Conservation (phyloP, 495 filamentous ascomycete genomes). For the Aspergillus biplanus region DNA sequence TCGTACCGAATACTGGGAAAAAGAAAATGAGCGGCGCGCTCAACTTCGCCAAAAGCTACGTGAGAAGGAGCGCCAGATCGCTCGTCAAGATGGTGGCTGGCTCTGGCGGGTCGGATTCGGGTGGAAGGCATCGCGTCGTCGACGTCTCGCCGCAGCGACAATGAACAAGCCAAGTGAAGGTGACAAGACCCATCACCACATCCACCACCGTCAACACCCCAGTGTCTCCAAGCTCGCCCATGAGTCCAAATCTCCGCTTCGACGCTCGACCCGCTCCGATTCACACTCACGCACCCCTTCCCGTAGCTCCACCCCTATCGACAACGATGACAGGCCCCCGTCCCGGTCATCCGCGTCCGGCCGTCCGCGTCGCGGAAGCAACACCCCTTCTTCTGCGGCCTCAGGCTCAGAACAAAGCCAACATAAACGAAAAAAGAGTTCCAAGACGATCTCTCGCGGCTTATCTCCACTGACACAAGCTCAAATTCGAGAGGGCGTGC, state of each 20-base stretch:
- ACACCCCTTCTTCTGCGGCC: slow-evolving; percentile 26
- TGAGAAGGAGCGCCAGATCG: slow-evolving; percentile 64
- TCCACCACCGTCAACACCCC: slow-evolving; percentile 40
- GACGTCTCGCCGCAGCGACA: slow-evolving; percentile 38
- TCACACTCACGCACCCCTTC: slow-evolving; percentile 53
- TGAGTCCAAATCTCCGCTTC: slow-evolving; percentile 37
- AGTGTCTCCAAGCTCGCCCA: slow-evolving; percentile 39
- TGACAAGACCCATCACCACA: slow-evolving; percentile 29
- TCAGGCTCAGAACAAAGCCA: slow-evolving; percentile 36
- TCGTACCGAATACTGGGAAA: slow-evolving; percentile 92
- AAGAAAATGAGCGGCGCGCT: slow-evolving; percentile 87
- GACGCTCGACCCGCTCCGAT: slow-evolving; percentile 47
- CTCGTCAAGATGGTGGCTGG: slow-evolving; percentile 73
- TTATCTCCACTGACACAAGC: slow-evolving; percentile 49
- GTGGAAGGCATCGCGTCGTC: slow-evolving; percentile 62
- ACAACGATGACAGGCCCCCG: slow-evolving; percentile 43
- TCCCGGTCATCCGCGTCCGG: slow-evolving; percentile 40
- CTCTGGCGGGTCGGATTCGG: slow-evolving; percentile 70
- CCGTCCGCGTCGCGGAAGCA: slow-evolving; percentile 43
- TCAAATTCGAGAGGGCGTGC: slow-evolving; percentile 47
- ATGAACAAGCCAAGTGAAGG: slow-evolving; percentile 32
- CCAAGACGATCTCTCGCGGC: slow-evolving; percentile 40
- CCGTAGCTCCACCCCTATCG: slow-evolving; percentile 52
- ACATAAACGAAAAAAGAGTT: slow-evolving; percentile 40
- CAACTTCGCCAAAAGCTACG: slow-evolving; percentile 69